Conservation (phyloP, 192 early-diverging fungal genomes). For the Linnemannia hyalina region DNA sequence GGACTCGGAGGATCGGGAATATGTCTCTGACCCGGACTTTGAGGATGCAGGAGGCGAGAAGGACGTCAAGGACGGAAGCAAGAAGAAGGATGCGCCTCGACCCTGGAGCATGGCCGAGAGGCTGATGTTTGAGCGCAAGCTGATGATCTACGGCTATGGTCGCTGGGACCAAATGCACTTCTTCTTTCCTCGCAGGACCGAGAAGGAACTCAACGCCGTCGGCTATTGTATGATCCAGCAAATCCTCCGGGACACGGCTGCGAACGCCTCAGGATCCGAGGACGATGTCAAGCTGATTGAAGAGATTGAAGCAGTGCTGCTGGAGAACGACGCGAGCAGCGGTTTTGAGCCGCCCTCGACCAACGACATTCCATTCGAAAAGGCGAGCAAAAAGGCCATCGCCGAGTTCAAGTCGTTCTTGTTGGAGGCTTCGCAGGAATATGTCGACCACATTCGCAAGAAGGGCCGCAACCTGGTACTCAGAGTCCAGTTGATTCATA, state of each 20-base stretch:
- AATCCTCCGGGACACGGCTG: slow-evolving; percentile 62
- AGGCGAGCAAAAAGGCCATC: slow-evolving; percentile 74
- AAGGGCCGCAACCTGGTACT: slow-evolving; percentile 78
- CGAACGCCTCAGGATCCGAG: slow-evolving; percentile 52
- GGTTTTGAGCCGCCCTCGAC: slow-evolving; percentile 53
- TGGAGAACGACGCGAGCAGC: slow-evolving; percentile 57
- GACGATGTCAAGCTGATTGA: slow-evolving; percentile 71
- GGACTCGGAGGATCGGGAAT: slow-evolving; percentile 58
- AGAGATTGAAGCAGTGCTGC: slow-evolving; percentile 72
- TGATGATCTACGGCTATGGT: slow-evolving; percentile 75
- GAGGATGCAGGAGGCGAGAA: slow-evolving; percentile 54
- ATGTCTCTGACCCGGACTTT: slow-evolving; percentile 63
- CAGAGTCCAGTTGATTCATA: slow-evolving; percentile 81
- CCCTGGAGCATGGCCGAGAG: slow-evolving; percentile 70
- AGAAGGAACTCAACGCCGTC: slow-evolving; percentile 70
- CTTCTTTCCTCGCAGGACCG: slow-evolving; percentile 67
- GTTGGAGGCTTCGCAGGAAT: slow-evolving; percentile 78
- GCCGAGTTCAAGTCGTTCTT: slow-evolving; percentile 78
- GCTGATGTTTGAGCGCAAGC: slow-evolving; percentile 66
- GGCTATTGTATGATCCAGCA: slow-evolving; percentile 65
- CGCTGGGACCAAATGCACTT: slow-evolving; percentile 74
- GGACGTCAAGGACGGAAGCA: slow-evolving; percentile 22
- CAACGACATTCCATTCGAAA: slow-evolving; percentile 70
- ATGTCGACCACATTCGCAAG: slow-evolving; percentile 77
- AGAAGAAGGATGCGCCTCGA: slow-evolving; percentile 55